A percentile compares a stretch with the other conserved stretches of the same genome.
phyloP scores from a whole-genome alignment of 495 filamentous ascomycete species.

The Podospora fimiseda region DNA sequence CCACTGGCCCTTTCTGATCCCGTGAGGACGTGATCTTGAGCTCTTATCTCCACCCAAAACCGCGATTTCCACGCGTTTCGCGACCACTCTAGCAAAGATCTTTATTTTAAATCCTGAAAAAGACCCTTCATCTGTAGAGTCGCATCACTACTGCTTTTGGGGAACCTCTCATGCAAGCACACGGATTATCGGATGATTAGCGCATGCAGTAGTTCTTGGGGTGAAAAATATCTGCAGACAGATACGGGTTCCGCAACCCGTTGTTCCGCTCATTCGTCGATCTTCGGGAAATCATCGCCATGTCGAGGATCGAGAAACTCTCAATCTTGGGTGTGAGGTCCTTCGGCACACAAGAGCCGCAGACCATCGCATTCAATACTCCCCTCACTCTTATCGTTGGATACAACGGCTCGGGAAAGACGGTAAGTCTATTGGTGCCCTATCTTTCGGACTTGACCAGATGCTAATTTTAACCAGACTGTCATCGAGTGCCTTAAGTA shows the following conservation, averaged over 20 bases:
- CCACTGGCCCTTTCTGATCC: not conserved
- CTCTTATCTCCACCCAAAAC: conserved; percentile 1
- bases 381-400: conserved; percentile 94
- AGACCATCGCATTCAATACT: conserved; percentile 84
- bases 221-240: too few relatives aligned
- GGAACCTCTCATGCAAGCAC: too few relatives aligned
- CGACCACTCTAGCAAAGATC: too few relatives aligned
- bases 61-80: conserved; percentile 5
- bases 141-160: too few relatives aligned
- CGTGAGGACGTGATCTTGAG: conserved; percentile 1
- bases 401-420: conserved; percentile 96
- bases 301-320: conserved; percentile 81
- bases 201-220: not conserved
- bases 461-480: conserved; percentile 43
- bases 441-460: conserved; percentile 29
- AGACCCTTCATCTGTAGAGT: too few relatives aligned
- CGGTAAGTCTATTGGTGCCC: conserved; percentile 25
- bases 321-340: conserved; percentile 85
- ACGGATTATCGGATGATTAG: not conserved
- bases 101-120: too few relatives aligned
- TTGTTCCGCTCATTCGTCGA: not conserved
- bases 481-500: conserved; percentile 99
- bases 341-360: conserved; percentile 68
- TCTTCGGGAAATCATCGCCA: conserved; percentile 22
- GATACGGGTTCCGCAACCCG: too few relatives aligned